Evolutionary conservation across 495 filamentous ascomycete species (phyloP).

Genomic region (Neurospora pannonica): DNA sequence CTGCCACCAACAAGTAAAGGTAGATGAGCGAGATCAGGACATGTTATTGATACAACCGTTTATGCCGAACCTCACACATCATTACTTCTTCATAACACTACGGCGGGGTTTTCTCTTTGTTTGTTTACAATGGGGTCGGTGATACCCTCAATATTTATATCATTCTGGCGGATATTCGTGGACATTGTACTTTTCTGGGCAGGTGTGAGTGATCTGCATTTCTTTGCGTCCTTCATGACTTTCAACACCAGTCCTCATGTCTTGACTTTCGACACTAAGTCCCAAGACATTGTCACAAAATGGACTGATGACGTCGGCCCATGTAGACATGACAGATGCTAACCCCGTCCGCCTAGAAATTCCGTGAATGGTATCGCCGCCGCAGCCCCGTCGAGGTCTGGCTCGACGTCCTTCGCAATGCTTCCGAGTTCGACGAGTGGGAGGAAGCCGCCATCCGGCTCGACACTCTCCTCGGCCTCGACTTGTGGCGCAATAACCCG

Average conservation of each 20-base stretch:
- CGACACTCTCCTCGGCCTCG: slow-evolving; percentile 65
- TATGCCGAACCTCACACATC: not conserved
- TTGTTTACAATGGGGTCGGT: slow-evolving; percentile 18
- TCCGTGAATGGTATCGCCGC: slow-evolving; percentile 39
- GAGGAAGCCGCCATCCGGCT: slow-evolving; percentile 69
- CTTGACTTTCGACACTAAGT: not conserved
- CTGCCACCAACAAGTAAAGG: not conserved
- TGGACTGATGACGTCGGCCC: not conserved
- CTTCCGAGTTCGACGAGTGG: slow-evolving; percentile 73
- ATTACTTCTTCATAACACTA: not conserved
- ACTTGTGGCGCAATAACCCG: slow-evolving; percentile 79
- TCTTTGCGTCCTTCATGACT: not conserved
- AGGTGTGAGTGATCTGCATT: slow-evolving; percentile 35
- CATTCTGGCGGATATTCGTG: slow-evolving; percentile 45
- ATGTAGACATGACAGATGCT: not conserved
- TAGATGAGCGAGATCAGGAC: not conserved
- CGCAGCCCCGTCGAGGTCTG: slow-evolving; percentile 45
- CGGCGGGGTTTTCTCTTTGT: not conserved
- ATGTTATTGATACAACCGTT: not conserved
- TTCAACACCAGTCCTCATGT: not conserved
- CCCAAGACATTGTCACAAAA: not conserved
- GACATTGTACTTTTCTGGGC: slow-evolving; percentile 60
- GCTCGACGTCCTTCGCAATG: slow-evolving; percentile 49
- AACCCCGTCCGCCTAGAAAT: not conserved
- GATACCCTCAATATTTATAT: slow-evolving; percentile 24